Evolutionary conservation across 2,329 filamentous ascomycete species (phyloP), one percentile per base, ranked within the genome.

Genomic region (Claviceps sp.): DNA sequence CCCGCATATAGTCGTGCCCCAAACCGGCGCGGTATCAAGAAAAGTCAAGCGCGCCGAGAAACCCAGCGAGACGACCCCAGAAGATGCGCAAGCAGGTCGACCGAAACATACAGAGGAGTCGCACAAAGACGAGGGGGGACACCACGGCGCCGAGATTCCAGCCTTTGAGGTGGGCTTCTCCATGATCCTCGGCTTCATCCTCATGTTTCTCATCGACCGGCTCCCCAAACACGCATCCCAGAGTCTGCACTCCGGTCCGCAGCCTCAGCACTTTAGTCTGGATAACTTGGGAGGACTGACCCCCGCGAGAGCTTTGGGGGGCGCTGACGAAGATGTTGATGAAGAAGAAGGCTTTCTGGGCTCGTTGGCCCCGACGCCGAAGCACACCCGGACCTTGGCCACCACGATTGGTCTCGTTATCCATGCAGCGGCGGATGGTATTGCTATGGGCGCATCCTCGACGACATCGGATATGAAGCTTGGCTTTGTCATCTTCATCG

Each of bases 191-290:
- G 93, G 93, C 13, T 98, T 97, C 67, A 82, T 95, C 52, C 77
- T 96, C 57, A 98, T 98, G 93, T 97, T 95, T 64, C 78, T 98
- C 22, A 85, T 98, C 62, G 91, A 98, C 68, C 83, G 87, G 49
- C 69, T 95, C 8, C 88, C 89, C 7, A 80, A 82, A 42, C 85
- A 89, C 63, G 80, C 83, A 5, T 77, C 78, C 1, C 76, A 86
- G 20, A 75, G 77, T 42, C 71, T 86, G 39, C 82, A 83, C 60
- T 71, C 78, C 20, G 75, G 78, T 39, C 82, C 84, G 14, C 75
- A 82, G 50, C 86, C 84, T 16, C 82, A 89, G 57, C 88, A 95
- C 62, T 93, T 97, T 60, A 94, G 88, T 52, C 75, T 97, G 44
- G 88, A 93, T 59, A 87, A 90, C 58, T 76, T 96, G 29, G 82